These are phyloP conservation scores for Solanum chmielewskii DNA, from an alignment of 257 asterid species.

Conservation along the genomic window DNA sequence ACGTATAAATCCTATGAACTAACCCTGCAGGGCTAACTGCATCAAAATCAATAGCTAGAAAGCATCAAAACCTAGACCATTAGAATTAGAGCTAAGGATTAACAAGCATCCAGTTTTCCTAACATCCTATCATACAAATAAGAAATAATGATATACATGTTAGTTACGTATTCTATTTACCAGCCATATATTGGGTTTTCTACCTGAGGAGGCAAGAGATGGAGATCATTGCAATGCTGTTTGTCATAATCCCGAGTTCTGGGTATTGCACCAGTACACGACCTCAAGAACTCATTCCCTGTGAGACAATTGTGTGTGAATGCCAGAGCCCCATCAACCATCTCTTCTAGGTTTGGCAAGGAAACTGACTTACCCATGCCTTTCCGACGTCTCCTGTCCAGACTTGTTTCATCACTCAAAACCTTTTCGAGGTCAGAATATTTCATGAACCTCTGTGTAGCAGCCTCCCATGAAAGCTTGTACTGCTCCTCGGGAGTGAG, in stretches of 20 bases:
- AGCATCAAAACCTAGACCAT: background rate
- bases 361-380: constrained; percentile 46
- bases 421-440: constrained; percentile 70
- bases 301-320: constrained; percentile 83
- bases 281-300: constrained; percentile 76
- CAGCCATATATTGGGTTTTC: constrained; percentile 93
- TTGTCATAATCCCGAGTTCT: constrained; percentile 64
- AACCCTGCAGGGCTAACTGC: background rate
- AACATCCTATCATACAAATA: constrained; percentile 8
- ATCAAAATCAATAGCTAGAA: background rate
- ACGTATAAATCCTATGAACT: background rate
- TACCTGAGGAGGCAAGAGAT: constrained; percentile 72
- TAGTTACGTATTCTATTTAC: constrained; percentile 35
- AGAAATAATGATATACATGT: constrained; percentile 25
- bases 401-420: constrained; percentile 15
- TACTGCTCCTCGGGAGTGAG: constrained; percentile 74
- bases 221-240: constrained; percentile 74
- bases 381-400: constrained; percentile 12
- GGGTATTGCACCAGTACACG: constrained; percentile 85
- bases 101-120: background rate
- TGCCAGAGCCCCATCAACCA: constrained; percentile 86
- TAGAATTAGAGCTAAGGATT: background rate
- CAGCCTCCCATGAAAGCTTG: constrained; percentile 97
- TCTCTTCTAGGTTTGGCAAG: constrained; percentile 47
- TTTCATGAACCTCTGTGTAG: constrained; percentile 85